Percentiles rank a stretch among this genome's conserved stretches.
These are phyloP conservation scores for Calcarisporium arbuscula DNA, from an alignment of 2,329 filamentous ascomycete species.

Conservation along the genomic window DNA sequence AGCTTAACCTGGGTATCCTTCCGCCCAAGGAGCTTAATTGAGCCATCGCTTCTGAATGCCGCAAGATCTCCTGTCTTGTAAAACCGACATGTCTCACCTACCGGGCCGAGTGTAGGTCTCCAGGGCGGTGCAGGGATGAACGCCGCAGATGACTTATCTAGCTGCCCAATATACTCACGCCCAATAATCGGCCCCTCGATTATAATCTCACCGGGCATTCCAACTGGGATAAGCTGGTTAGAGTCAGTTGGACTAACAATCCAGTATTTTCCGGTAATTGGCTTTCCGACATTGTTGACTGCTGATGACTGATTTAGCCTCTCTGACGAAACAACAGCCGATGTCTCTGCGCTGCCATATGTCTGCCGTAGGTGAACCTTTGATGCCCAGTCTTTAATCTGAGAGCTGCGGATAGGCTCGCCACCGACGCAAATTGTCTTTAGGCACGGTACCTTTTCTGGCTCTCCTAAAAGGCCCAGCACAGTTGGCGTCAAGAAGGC, in stretches of 20 bases:
- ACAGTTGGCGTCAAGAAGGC: conserved; percentile 8
- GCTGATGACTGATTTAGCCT: neutral
- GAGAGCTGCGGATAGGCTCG: conserved; percentile 8
- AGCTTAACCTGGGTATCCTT: conserved; percentile 5
- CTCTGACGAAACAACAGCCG: conserved; percentile 2
- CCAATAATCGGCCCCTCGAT: conserved; percentile 7
- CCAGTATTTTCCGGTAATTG: conserved; percentile 4
- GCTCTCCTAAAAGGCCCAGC: conserved; percentile 5
- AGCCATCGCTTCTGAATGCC: neutral
- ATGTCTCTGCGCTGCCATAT: conserved; percentile 9
- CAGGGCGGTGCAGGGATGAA: conserved; percentile 1
- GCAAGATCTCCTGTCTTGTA: conserved; percentile 6
- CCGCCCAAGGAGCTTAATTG: conserved; percentile 5
- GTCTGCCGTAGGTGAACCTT: conserved; percentile 7
- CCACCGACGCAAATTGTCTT: conserved; percentile 8
- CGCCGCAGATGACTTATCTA: conserved; percentile 1
- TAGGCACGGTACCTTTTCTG: conserved; percentile 6
- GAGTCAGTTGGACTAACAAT: conserved; percentile 7
- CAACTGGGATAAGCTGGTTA: conserved; percentile 5
- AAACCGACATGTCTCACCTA: conserved; percentile 4
- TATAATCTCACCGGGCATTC: conserved; percentile 6
- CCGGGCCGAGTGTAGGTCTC: neutral
- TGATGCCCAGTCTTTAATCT: conserved; percentile 9
- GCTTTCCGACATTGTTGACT: conserved; percentile 1
- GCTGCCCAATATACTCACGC: conserved; percentile 9